Percentiles rank a stretch among this genome's conserved stretches.
phyloP scores from a whole-genome alignment of 371 early-diverging fungal species.

The Mortierella sp. region DNA sequence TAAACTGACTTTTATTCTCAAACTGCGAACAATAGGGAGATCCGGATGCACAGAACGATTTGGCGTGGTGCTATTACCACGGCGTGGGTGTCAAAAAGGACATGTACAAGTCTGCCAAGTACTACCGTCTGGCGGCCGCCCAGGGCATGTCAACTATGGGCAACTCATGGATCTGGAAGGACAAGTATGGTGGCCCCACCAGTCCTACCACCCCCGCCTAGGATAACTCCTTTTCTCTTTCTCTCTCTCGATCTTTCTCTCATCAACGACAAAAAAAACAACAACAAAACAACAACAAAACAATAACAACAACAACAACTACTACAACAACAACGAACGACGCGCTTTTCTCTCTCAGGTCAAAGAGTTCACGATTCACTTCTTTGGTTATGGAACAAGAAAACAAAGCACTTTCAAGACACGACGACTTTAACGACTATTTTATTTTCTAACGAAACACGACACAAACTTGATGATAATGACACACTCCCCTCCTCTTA shows the following conservation, averaged over 20 bases:
- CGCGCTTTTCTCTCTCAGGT: too few species aligned
- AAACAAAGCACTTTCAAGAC: not conserved
- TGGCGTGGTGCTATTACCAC: slow-evolving; percentile 84
- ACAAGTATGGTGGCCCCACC: slow-evolving; percentile 76
- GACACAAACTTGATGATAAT: slow-evolving; percentile 4
- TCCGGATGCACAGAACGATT: slow-evolving; percentile 89
- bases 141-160: slow-evolving; percentile 86
- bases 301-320: not conserved
- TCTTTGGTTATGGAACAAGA: not conserved
- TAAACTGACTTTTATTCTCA: not conserved
- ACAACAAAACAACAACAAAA: not conserved
- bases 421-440: not conserved
- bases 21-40: slow-evolving; percentile 70
- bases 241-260: not conserved
- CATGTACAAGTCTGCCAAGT: slow-evolving; percentile 86
- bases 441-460: not conserved
- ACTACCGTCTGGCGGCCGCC: slow-evolving; percentile 87
- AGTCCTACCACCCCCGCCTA: slow-evolving; percentile 27
- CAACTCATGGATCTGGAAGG: slow-evolving; percentile 95
- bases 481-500: not conserved
- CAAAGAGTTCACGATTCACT: too few species aligned
- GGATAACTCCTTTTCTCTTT: not conserved
- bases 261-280: not conserved
- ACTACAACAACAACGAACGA: not conserved
- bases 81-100: slow-evolving; percentile 91